phyloP scores from a whole-genome alignment of 805 yeast species.

The Clavispora santaluciae region DNA sequence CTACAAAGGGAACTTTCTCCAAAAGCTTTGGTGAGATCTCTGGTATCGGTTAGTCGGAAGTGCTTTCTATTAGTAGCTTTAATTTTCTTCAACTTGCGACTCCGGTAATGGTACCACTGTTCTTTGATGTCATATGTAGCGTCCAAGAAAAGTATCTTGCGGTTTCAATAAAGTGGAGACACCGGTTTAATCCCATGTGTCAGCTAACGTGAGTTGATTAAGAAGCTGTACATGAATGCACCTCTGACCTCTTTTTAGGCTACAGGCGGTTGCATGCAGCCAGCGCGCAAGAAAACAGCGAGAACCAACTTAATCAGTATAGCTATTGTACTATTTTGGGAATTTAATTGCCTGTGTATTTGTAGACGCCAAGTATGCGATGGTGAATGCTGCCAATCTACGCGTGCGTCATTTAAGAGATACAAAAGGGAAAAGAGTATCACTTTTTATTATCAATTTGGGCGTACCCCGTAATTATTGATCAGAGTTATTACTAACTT shows the following conservation, averaged over 20 bases:
- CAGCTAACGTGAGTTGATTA: background rate
- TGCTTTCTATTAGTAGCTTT: background rate
- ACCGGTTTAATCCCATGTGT: background rate
- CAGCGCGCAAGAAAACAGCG: background rate
- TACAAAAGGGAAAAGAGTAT: background rate
- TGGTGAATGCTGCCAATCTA: background rate
- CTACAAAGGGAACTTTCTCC: no score
- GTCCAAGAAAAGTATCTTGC: background rate
- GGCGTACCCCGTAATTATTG: background rate
- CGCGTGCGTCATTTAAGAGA: background rate
- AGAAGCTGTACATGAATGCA: background rate
- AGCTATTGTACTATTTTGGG: background rate
- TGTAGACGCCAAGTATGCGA: background rate
- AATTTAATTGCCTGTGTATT: background rate
- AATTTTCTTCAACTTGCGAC: no score
- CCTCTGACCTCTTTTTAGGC: background rate
- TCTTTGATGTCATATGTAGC: background rate
- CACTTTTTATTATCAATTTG: background rate
- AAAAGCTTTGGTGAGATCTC: no score
- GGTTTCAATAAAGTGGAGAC: background rate
- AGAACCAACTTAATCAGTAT: background rate
- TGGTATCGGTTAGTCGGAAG: background rate
- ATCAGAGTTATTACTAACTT: background rate
- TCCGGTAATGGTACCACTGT: background rate
- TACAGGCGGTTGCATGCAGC: constrained; percentile 1